These are phyloP conservation scores for Hemileia vastatrix DNA, from an alignment of 1,284 basidiomycete species.

Conservation along the genomic window DNA sequence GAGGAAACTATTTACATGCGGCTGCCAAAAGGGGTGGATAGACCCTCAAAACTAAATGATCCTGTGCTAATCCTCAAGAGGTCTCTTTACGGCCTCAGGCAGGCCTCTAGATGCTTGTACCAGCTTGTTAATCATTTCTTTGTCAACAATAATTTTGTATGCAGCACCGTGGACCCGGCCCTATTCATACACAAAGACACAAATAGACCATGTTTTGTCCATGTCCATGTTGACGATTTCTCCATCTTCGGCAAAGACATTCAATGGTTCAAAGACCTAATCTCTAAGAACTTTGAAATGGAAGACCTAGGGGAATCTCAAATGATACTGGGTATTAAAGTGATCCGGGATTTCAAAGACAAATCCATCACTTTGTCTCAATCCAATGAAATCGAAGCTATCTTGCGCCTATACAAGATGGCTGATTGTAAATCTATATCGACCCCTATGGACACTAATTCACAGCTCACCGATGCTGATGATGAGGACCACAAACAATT, in stretches of 20 bases:
- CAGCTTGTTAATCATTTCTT: not conserved
- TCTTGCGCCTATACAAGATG: not conserved
- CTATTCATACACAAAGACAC: not conserved
- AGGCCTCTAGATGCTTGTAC: conserved; percentile 3
- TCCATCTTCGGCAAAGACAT: not conserved
- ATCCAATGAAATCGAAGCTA: not conserved
- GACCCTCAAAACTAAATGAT: too few relatives aligned
- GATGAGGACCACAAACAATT: not conserved
- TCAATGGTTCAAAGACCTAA: not conserved
- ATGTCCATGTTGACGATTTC: conserved; percentile 7
- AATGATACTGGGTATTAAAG: conserved; percentile 3
- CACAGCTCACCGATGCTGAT: not conserved
- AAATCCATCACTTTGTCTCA: not conserved
- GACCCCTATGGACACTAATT: not conserved
- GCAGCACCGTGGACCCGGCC: not conserved
- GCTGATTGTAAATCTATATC: not conserved
- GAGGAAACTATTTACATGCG: too few relatives aligned
- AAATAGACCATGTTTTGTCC: conserved; percentile 3
- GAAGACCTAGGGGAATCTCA: not conserved
- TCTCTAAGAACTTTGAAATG: not conserved
- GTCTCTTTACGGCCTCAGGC: conserved; percentile 7
- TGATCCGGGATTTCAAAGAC: not conserved
- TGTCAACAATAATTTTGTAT: not conserved
- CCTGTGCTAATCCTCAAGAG: too few relatives aligned
- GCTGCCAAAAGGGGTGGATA: too few relatives aligned